Evolutionary conservation across 441 rosid species (phyloP), one percentile per base, ranked within the genome.

Genomic region (Corymbia calophylla): DNA sequence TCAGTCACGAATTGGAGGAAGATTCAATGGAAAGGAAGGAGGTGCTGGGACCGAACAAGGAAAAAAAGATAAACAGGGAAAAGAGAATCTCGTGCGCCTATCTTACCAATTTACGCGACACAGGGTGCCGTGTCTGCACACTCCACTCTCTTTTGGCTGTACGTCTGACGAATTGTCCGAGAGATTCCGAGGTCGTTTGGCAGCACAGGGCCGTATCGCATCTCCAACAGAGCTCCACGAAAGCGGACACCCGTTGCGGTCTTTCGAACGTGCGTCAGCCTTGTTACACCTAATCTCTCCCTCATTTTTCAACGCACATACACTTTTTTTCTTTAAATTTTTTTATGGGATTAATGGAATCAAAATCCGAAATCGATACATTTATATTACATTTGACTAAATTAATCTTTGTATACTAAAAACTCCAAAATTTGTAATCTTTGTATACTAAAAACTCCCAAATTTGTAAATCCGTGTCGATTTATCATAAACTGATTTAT

Each of bases 21-120:
- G 0, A 97, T 97, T 1, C 92, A 95, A 25, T 39, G 98, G 98
- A 29, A 58, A 58, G 70, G 7, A 97, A 95, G 5, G 96, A 94
- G 54, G 95, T 95, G 1, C 97, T 96, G 0, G 98, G 97, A 8
- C 94, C 97, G 15, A 77, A 5, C 3, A 44, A 77, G 84, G 5
- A 44, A 77, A 5, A 23, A 2, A 16, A 23, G 51, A 3, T 6
- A 3, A 23, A 23, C 8, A 8, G 51, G 9, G 51, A 25, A 2
- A 77, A 2, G n/a, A 25, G 17, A 23, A 77, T 77, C 84, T 77
- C 17, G 21, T 23, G 84, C 9, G 51, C 32, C 68, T 13, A 62
- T 35, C 4, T 35, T 35, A 39, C 44, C 44, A 39, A 39, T 39
- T 39, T 39, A 39, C 44, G 44, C 44, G 44, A 39, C 44, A 39